Evolutionary conservation across 352 stramenopile genomes (phyloP).

Genomic region (Peronospora belbahrii): DNA sequence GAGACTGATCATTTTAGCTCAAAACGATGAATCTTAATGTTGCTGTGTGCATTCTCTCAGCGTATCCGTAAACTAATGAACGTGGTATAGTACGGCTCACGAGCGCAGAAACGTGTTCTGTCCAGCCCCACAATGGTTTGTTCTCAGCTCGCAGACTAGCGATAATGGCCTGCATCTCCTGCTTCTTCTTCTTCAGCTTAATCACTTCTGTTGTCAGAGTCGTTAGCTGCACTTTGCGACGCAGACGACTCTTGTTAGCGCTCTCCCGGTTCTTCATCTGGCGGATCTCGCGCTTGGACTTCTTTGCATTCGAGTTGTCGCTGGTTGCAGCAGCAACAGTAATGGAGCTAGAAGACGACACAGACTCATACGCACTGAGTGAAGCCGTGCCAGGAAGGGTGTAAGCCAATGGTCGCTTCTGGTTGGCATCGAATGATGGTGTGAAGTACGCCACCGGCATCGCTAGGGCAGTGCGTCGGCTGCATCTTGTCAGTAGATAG

Average conservation of each 20-base stretch:
- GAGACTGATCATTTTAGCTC: constrained; percentile 10
- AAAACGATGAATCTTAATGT: no score
- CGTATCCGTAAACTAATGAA: no score
- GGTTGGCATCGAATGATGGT: constrained; percentile 23
- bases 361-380: not conserved
- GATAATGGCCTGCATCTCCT: constrained; percentile 62
- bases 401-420: constrained; percentile 51
- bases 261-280: constrained; percentile 86
- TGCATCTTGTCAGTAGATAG: constrained; percentile 5
- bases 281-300: constrained; percentile 74
- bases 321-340: not conserved
- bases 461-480: constrained; percentile 39
- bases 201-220: constrained; percentile 51
- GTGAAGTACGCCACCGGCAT: constrained; percentile 59
- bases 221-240: constrained; percentile 60
- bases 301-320: constrained; percentile 36
- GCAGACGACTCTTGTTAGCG: constrained; percentile 71
- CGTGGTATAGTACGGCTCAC: no score
- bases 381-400: constrained; percentile 24
- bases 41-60: no score
- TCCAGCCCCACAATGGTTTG: constrained; percentile 68
- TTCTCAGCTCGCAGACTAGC: constrained; percentile 64
- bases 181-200: constrained; percentile 58
- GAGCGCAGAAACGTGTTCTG: constrained; percentile 74
- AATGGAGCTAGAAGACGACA: not conserved